Evolutionary conservation across 2,329 filamentous ascomycete genomes (phyloP).

Genomic region (Cladosporium colombiae): DNA sequence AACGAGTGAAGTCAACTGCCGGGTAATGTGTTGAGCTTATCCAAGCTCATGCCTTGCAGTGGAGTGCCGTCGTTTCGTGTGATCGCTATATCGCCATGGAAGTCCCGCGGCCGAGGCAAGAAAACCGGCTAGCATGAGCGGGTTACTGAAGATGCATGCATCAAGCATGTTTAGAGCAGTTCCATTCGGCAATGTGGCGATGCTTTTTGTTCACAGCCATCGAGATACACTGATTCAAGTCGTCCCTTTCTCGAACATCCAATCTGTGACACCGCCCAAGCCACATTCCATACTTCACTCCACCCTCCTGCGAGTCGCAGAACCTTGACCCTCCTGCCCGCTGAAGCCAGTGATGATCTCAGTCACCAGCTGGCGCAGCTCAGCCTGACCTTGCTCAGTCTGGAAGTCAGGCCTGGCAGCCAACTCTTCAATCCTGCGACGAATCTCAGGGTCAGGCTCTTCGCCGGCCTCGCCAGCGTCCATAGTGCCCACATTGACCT

Average conservation of each 20-base stretch:
- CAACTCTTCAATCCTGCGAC: conserved; percentile 83
- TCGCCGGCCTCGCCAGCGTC: conserved; percentile 57
- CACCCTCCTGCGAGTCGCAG: conserved; percentile 31
- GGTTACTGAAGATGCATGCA: not conserved
- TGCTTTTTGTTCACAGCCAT: not conserved
- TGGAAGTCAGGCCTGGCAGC: conserved; percentile 82
- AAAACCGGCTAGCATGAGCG: not conserved
- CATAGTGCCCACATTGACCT: conserved; percentile 76
- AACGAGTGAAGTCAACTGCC: not conserved
- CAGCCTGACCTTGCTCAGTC: conserved; percentile 74
- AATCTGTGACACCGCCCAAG: not conserved
- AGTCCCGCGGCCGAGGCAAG: not conserved
- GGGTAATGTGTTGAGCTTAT: conserved; percentile 16
- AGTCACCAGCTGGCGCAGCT: conserved; percentile 75
- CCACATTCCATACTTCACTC: conserved; percentile 4
- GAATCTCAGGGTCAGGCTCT: conserved; percentile 76
- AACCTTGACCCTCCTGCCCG: conserved; percentile 56
- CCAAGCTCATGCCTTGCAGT: not conserved
- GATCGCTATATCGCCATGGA: not conserved
- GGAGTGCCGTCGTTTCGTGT: not conserved
- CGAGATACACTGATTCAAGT: not conserved
- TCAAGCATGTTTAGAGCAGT: not conserved
- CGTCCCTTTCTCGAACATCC: not conserved
- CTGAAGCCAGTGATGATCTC: conserved; percentile 74
- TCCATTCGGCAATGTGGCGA: not conserved